phyloP scores from a whole-genome alignment of 306 rosid genomes.

The Boehmeria nivea region DNA sequence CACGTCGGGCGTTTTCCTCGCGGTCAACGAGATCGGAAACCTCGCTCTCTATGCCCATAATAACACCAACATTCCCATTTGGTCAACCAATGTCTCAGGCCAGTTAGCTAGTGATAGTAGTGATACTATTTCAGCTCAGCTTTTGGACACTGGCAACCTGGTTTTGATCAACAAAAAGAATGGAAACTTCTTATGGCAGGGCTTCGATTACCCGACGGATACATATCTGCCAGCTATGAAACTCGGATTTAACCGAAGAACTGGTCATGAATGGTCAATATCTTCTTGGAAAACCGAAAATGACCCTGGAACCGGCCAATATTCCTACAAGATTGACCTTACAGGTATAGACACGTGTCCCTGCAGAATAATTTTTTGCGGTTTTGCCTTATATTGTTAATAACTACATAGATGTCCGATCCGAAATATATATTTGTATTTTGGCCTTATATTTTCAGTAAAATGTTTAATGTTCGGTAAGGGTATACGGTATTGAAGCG shows the following conservation, averaged over 20 bases:
- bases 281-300: constrained; percentile 27
- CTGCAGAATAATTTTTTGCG: too few species aligned
- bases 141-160: constrained; percentile 7
- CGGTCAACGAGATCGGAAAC: constrained; percentile 6
- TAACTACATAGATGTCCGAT: too few species aligned
- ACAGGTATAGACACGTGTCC: too few species aligned
- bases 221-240: constrained; percentile 14
- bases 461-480: too few species aligned
- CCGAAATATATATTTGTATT: too few species aligned
- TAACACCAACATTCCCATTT: too few species aligned
- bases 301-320: constrained; percentile 28
- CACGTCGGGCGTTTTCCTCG: neutral
- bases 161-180: neutral
- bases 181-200: constrained; percentile 6
- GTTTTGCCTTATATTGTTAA: too few species aligned
- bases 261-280: constrained; percentile 14
- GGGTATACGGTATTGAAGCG: too few species aligned
- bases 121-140: neutral
- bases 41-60: neutral
- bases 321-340: constrained; percentile 18
- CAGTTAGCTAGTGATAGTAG: neutral
- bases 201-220: constrained; percentile 9
- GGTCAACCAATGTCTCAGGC: neutral
- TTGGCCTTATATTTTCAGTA: too few species aligned
- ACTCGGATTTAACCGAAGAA: constrained; percentile 6